Base-by-base conservation (phyloP, 495 filamentous ascomycete species). In the Evernia prunastri region DNA sequence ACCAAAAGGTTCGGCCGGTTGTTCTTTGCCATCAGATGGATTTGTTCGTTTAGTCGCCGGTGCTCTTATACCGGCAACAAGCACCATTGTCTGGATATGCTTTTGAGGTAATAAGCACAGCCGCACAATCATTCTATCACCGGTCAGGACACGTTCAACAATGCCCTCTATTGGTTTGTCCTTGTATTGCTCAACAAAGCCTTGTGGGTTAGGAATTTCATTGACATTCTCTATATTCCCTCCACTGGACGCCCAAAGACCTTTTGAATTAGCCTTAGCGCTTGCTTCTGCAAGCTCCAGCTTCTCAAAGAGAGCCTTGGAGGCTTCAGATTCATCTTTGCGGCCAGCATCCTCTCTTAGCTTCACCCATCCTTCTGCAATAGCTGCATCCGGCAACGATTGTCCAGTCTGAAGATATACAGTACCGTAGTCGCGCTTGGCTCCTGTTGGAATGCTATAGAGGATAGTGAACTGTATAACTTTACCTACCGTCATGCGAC, bases 261-360 rank as follows among this genome's bases (percentile, higher is more conserved):
- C 94, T 75, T 90, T 91, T 62, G 76, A 80, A 70, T 89, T 88
- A 56, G 77, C 79, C 75, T 84, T 90, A 39, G 94, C 94, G 66
- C 88, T 82, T n/a, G 83, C 78, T 74, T 99, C 92, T n/a, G 92
- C 75, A 12, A 76, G 79, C 58, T 87, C 84, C 51, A 99, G 82
- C 61, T 86, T 86, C 64, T 94, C 89, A 33, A 97, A 76, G 61
- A 87, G 80, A 56, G 82, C 78, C 53, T 84, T 69, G 17, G 86
- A 80, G 54, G 92, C 88, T 54, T 92, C 88, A 0, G 87, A 83
- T 35, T 96, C 89, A 58, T 96, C 91, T 67, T 89, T 91, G 47
- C 87, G 82, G 63, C 91, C 91, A 31, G 92, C 90, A 76, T 97
- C 94, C 63, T 99, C 93, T 58, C 95, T 83, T 43, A 99, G 79